These are phyloP conservation scores for Parachaetomium inaequale DNA, from an alignment of 495 filamentous ascomycete genomes.

Conservation along the genomic window DNA sequence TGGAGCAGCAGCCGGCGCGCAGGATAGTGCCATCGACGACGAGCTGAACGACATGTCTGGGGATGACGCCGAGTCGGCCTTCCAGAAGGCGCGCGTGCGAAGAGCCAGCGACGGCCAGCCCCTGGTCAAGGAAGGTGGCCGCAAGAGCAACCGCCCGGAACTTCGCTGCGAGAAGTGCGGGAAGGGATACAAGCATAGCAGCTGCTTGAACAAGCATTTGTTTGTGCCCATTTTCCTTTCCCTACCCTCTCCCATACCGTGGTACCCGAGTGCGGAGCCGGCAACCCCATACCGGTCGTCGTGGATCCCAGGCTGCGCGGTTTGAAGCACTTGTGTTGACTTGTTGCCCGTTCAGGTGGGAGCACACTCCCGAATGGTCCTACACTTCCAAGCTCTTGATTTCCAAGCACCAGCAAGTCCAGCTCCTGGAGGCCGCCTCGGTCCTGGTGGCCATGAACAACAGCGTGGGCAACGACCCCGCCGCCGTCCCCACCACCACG, in stretches of 20 bases:
- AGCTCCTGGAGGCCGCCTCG: slow-evolving; percentile 91
- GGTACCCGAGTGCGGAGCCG: slow-evolving; percentile 31
- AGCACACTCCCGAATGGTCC: slow-evolving; percentile 98
- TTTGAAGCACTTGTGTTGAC: slow-evolving; percentile 38
- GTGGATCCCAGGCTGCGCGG: slow-evolving; percentile 19
- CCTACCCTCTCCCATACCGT: slow-evolving; percentile 41
- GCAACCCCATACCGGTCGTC: slow-evolving; percentile 21
- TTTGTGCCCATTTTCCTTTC: slow-evolving; percentile 70
- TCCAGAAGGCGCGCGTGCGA: slow-evolving; percentile 66
- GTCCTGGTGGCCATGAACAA: slow-evolving; percentile 92
- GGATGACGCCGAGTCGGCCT: slow-evolving; percentile 54
- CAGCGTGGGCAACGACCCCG: slow-evolving; percentile 43
- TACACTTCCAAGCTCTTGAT: slow-evolving; percentile 97
- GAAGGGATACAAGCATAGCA: slow-evolving; percentile 99
- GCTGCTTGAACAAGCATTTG: slow-evolving; percentile 99
- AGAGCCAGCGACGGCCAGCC: slow-evolving; percentile 85
- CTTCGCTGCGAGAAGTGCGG: slow-evolving; percentile 97
- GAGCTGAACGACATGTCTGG: slow-evolving; percentile 54
- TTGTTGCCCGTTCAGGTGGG: slow-evolving; percentile 74
- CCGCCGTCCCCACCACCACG: background rate
- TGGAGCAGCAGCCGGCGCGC: slow-evolving; percentile 39
- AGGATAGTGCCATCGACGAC: slow-evolving; percentile 59
- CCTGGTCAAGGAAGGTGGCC: slow-evolving; percentile 67
- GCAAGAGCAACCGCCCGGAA: slow-evolving; percentile 70
- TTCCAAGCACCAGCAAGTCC: slow-evolving; percentile 99